A percentile compares a stretch with the other conserved stretches of the same genome.
Evolutionary conservation across 192 early-diverging fungal genomes (phyloP).

Genomic region (Tieghemiomyces parasiticus): DNA sequence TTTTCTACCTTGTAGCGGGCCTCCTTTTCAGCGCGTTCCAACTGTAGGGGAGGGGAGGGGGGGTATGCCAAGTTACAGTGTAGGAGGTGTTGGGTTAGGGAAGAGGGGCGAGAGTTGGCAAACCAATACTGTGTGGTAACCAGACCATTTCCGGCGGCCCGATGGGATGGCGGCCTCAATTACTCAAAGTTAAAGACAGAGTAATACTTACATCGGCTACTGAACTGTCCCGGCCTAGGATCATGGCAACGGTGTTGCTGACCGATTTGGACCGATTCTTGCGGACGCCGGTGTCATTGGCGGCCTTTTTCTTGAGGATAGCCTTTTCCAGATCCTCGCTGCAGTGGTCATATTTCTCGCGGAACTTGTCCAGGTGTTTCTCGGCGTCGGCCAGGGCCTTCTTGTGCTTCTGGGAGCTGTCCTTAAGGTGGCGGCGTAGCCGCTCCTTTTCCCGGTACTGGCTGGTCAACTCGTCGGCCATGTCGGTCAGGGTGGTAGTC

Average conservation of each 20-base stretch:
- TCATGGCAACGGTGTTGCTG: conserved; percentile 20
- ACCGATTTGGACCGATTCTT: conserved; percentile 8
- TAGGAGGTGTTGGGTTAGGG: too few species aligned
- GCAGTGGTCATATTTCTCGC: conserved; percentile 58
- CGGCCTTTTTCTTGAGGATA: conserved; percentile 26
- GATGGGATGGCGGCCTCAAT: too few species aligned
- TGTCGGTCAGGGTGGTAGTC: conserved; percentile 44
- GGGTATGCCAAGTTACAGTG: too few species aligned
- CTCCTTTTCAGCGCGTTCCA: conserved; percentile 72
- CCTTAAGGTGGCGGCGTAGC: conserved; percentile 50
- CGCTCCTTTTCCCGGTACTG: conserved; percentile 26
- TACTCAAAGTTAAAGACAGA: too few species aligned
- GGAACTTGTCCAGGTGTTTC: conserved; percentile 67
- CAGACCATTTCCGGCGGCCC: too few species aligned
- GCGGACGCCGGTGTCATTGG: conserved; percentile 12
- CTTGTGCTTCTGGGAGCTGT: conserved; percentile 57
- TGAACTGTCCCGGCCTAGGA: conserved; percentile 8
- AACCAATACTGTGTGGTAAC: too few species aligned
- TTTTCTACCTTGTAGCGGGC: conserved; percentile 64
- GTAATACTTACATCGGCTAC: too few species aligned
- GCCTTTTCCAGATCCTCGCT: conserved; percentile 81
- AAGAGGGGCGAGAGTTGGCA: too few species aligned
- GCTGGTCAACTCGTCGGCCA: conserved; percentile 64
- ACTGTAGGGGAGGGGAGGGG: too few species aligned
- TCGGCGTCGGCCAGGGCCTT: conserved; percentile 68